Evolutionary conservation across 306 rosid genomes (phyloP).

Genomic region (Albizia julibrissin): DNA sequence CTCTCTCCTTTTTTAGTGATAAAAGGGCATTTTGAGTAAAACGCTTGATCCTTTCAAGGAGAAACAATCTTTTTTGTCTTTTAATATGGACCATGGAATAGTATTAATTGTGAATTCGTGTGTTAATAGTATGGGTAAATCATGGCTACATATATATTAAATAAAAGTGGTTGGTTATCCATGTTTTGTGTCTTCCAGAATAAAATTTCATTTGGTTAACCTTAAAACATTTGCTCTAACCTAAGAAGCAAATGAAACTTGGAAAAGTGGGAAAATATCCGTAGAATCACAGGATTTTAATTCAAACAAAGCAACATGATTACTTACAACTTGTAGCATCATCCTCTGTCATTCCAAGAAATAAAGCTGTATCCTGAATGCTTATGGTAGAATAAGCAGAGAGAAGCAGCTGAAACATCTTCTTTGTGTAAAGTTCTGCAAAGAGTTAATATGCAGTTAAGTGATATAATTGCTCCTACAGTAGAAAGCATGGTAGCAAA

Average conservation of each 20-base stretch:
- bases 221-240: neutral
- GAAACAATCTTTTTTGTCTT: neutral
- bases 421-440: constrained; percentile 82
- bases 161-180: neutral
- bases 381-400: constrained; percentile 93
- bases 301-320: neutral
- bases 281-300: too few species aligned
- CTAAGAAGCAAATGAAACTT: neutral
- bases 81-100: neutral
- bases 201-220: neutral
- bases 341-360: constrained; percentile 78
- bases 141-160: neutral
- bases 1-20: neutral
- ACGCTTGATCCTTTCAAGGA: neutral
- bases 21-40: neutral
- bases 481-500: constrained; percentile 2
- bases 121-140: neutral
- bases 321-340: constrained; percentile 69
- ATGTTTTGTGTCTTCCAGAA: neutral
- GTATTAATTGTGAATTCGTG: neutral
- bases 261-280: neutral
- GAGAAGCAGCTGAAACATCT: constrained; percentile 81
- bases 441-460: constrained; percentile 36
- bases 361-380: constrained; percentile 72
- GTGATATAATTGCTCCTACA: neutral